A percentile compares a stretch with the other conserved stretches of the same genome.
phyloP scores from a whole-genome alignment of 768 basidiomycete genomes.

The Lentinus brumalis region DNA sequence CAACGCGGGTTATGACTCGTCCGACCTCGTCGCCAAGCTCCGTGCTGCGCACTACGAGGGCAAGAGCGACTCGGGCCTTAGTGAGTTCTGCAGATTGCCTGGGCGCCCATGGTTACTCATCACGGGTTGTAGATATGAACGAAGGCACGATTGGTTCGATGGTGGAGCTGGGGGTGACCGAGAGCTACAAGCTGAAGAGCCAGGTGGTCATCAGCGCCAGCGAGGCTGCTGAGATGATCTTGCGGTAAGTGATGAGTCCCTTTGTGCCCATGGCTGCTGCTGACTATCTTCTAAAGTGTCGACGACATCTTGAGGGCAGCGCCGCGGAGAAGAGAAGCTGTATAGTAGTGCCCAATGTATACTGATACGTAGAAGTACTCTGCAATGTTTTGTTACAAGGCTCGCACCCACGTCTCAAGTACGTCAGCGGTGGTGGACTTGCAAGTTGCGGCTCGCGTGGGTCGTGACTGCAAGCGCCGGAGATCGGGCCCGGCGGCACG shows the following conservation, averaged over 20 bases:
- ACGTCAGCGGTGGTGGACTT: background rate
- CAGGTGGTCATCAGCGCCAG: slow-evolving; percentile 94
- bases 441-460: background rate
- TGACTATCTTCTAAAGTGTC: slow-evolving; percentile 50
- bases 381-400: background rate
- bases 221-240: slow-evolving; percentile 98
- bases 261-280: slow-evolving; percentile 1
- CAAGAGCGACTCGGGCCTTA: slow-evolving; percentile 80
- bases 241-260: slow-evolving; percentile 57
- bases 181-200: slow-evolving; percentile 96
- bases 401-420: background rate
- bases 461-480: background rate
- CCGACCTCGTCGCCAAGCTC: slow-evolving; percentile 86
- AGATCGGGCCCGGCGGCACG: background rate
- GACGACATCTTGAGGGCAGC: slow-evolving; percentile 90
- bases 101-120: background rate
- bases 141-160: slow-evolving; percentile 84
- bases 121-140: slow-evolving; percentile 75
- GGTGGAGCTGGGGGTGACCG: slow-evolving; percentile 85
- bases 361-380: background rate
- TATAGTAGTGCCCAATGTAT: slow-evolving; percentile 36
- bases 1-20: slow-evolving; percentile 98
- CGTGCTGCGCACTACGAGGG: slow-evolving; percentile 96
- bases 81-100: slow-evolving; percentile 45
- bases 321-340: slow-evolving; percentile 83